Base-by-base conservation (phyloP, 1,139 yeast species). In the Suzukiozyma palmioleophila region DNA sequence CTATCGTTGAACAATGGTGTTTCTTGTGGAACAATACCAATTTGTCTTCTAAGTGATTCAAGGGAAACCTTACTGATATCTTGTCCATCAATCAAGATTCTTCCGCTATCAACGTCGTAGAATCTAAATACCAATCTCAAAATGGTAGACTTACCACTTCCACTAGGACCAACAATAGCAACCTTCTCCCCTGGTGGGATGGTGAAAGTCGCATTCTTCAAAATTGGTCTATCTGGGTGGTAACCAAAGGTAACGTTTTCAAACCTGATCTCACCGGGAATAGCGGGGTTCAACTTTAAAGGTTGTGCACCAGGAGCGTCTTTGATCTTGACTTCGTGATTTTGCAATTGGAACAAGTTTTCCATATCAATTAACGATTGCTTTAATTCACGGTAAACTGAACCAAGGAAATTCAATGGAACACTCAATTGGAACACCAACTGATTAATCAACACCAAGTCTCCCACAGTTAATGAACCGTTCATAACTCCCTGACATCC, bases 1-100 rank as follows among this genome's bases (percentile, higher is more conserved):
- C 96, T 77, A 46, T 90, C 97, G 57, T 92, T 94, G 66, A 92
- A 92, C 40, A 92, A 66, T 3, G 98, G 98, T 0, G 97, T 90
- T 50, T 92, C 99, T 60, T 92, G 99, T 1, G 99, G 98, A 2
- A 92, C 98, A 22, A 92, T 94, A 26, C 97, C 98, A 46, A 92
- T 78, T 7, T 78, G 66, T 40, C 61, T 66, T 48, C 98, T 72
- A 40, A 94, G 69, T 7, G 92, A 79, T 39, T 86, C 92, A 38
- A 94, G 59, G 31, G 83, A 82, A 33, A 90, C 81, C 40, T 81
- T 77, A 36, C 81, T 71, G 39, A 94, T 80, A 60, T 94, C 97
- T 54, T 87, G 95, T 2, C 95, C 96, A 61, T 94, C 96, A 42
- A 92, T 79, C 33, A 82, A 60, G 39, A 92, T 87, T 35, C 88